Percentiles rank a stretch among this genome's conserved stretches.
These are phyloP conservation scores for Pythium folliculosum DNA, from an alignment of 352 stramenopile genomes.

Conservation along the genomic window DNA sequence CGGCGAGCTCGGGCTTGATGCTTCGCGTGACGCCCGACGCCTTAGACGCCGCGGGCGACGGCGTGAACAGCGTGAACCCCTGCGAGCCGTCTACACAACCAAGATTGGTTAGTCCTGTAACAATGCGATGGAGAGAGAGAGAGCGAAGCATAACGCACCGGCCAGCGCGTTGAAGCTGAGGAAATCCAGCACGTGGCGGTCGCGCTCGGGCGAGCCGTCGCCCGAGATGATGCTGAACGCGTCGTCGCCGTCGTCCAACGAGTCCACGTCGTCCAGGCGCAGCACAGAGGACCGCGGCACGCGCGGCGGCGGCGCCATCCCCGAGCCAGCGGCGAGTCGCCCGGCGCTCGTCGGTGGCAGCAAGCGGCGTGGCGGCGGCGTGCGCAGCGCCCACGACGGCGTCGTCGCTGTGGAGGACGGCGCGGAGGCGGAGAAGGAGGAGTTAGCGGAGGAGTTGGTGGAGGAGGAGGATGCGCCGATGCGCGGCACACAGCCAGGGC, in stretches of 20 bases:
- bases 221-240: conserved; percentile 54
- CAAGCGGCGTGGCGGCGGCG: conserved; percentile 21
- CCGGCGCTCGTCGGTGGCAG: conserved; percentile 9
- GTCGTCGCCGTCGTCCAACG: conserved; percentile 36
- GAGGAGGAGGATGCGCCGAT: neutral
- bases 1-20: conserved; percentile 13
- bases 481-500: conserved; percentile 27
- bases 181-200: conserved; percentile 46
- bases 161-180: conserved; percentile 32
- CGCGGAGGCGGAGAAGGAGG: neutral
- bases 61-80: conserved; percentile 56
- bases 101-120: conserved; percentile 1
- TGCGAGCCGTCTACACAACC: conserved; percentile 17
- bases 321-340: neutral
- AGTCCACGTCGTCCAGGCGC: conserved; percentile 25
- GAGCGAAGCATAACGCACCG: conserved; percentile 23
- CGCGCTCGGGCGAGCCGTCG: conserved; percentile 32
- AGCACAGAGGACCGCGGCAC: conserved; percentile 9
- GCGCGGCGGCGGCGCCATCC: conserved; percentile 10
- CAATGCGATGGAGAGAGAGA: too few species aligned
- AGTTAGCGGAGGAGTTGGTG: neutral
- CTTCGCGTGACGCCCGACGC: conserved; percentile 7
- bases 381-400: conserved; percentile 10
- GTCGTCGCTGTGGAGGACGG: conserved; percentile 8
- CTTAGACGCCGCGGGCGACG: conserved; percentile 40